Conservation (phyloP, 2,329 filamentous ascomycete genomes). For the Incumbomyces delicatus region DNA sequence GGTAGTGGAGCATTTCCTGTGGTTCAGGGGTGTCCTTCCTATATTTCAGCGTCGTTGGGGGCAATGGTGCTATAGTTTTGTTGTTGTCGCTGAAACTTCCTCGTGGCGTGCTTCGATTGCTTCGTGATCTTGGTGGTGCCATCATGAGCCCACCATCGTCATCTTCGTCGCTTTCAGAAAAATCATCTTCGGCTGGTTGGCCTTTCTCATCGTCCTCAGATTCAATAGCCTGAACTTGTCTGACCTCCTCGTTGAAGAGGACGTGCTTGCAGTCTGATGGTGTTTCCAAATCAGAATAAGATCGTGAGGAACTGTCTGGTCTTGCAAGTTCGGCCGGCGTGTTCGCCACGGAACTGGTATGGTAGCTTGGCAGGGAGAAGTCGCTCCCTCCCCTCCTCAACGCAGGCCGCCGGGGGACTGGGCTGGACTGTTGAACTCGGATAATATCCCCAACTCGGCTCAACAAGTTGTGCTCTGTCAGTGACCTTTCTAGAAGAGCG, state of each 20-base stretch:
- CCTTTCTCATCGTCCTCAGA: conserved; percentile 69
- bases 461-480: conserved; percentile 78
- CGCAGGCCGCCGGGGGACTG: conserved; percentile 42
- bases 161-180: conserved; percentile 47
- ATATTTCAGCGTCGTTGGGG: conserved; percentile 79
- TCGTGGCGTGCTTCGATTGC: conserved; percentile 43
- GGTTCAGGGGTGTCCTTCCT: conserved; percentile 64
- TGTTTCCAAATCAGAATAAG: conserved; percentile 55
- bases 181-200: conserved; percentile 40
- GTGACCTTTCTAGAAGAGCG: conserved; percentile 78
- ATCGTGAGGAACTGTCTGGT: conserved; percentile 35
- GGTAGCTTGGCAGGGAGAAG: conserved; percentile 52
- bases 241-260: conserved; percentile 91
- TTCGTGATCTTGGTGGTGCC: conserved; percentile 51
- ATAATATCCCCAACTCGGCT: conserved; percentile 83
- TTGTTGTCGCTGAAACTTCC: conserved; percentile 53
- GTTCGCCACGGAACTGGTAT: conserved; percentile 38
- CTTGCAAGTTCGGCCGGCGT: conserved; percentile 40
- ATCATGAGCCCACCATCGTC: conserved; percentile 75
- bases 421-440: conserved; percentile 64
- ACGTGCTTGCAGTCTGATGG: conserved; percentile 67
- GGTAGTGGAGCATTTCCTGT: conserved; percentile 23
- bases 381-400: conserved; percentile 60
- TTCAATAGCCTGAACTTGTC: conserved; percentile 91
- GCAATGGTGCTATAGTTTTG: conserved; percentile 80